Percentiles rank a stretch among this genome's conserved stretches.
phyloP scores from a whole-genome alignment of 805 yeast species.

The Saccharomyces eubayanus region DNA sequence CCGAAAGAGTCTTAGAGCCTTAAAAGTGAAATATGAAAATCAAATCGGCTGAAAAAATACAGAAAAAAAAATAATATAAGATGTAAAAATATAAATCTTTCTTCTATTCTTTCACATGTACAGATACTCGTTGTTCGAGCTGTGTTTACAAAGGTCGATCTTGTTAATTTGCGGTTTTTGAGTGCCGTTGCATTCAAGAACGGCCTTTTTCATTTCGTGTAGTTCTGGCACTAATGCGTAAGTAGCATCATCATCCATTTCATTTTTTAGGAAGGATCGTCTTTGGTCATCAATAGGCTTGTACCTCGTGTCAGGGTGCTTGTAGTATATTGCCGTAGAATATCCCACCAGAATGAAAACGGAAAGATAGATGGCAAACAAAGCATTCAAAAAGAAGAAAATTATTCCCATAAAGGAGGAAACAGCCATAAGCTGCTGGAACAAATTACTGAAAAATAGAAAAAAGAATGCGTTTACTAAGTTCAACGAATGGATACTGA shows the following conservation, averaged over 20 bases:
- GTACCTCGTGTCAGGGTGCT: conserved; percentile 91
- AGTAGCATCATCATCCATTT: conserved; percentile 26
- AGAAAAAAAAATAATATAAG: neutral
- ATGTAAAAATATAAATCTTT: conserved; percentile 8
- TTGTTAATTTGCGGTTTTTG: conserved; percentile 22
- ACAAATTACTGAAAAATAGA: conserved; percentile 78
- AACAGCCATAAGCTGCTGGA: conserved; percentile 75
- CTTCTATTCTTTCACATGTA: neutral
- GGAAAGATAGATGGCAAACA: conserved; percentile 71
- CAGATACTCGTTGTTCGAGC: conserved; percentile 1
- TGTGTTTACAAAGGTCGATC: conserved; percentile 15
- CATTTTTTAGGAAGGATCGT: conserved; percentile 73
- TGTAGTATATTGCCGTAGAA: conserved; percentile 69
- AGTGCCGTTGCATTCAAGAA: conserved; percentile 30
- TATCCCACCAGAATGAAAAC: conserved; percentile 85
- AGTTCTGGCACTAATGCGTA: conserved; percentile 26
- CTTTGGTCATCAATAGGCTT: conserved; percentile 90
- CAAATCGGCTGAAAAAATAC: neutral
- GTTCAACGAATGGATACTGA: conserved; percentile 70
- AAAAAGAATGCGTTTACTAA: conserved; percentile 79
- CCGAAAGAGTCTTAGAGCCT: neutral
- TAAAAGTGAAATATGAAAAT: neutral
- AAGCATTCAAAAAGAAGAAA: conserved; percentile 82
- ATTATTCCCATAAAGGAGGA: conserved; percentile 88
- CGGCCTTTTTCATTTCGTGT: conserved; percentile 31